Evolutionary conservation across 2,329 filamentous ascomycete genomes (phyloP), one percentile per base, ranked within the genome.

Genomic region (Fusarium tricinctum): DNA sequence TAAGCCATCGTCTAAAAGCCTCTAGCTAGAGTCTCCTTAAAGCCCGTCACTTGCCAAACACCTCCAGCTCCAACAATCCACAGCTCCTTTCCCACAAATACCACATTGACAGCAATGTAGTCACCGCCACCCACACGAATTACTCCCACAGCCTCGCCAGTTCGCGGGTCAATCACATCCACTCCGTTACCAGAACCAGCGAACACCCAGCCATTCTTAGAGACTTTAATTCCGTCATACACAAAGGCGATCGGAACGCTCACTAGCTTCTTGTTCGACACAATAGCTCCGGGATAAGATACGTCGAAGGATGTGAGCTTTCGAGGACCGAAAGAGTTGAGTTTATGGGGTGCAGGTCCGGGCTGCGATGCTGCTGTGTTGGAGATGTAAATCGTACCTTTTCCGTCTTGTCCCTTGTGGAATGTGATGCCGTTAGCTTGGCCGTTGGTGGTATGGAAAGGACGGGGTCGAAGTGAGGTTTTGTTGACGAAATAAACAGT

Each of bases 91-190:
- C 20, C 44, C 6, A 13, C 44, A 30, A 47, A 47, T 15, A 26
- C 44, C 26, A 47, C 44, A 47, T 30, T 47, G 6, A 47, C 44
- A 20, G 44, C 44, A 19, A 47, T 30, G 12, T 17, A 30, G 1
- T 47, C n/a, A 10, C 44, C 44, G 8, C 44, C 44, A 20, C 44
- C 44, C 5, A 47, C 44, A 22, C 44, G 44, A 47, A 47, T 47
- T 19, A 4, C 19, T 12, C 44, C 44, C 8, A 47, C 7, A 3
- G 44, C n/a, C 44, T 30, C 26, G 22, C 44, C 44, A 30, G 10
- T 47, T 17, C n/a, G 26, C 12, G 44, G 44, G 4, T 47, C 44
- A 30, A 47, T 47, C 0, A 47, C 28, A 10, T 47, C 44, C 4
- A 47, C 44, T 32, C 44, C 44, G 15, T 33, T 30, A 5, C 44